Evolutionary conservation across 345 rosid species (phyloP), one percentile per base, ranked within the genome.

Genomic region (Gossypium stocksii): DNA sequence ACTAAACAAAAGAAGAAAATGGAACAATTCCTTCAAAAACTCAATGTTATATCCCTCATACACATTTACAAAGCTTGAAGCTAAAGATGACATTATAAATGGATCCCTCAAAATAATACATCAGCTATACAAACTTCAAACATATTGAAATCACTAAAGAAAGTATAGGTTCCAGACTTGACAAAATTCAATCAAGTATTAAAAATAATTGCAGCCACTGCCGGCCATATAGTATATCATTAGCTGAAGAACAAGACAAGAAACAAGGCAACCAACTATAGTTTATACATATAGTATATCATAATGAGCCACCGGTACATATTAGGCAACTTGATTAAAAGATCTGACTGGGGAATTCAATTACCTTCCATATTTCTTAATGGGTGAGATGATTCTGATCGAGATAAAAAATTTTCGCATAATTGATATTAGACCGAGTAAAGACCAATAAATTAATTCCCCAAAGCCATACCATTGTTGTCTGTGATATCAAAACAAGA

Each of bases 391-490:
- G 97, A 80, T 86, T 87, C 78, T 91, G 94, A 82, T 94, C 93
- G 62, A 95, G 89, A 79, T 86, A 82, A 69, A 95, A 95, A 67
- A 93, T 84, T 61, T 88, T 86, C 53, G 88, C 90, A 80, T 93
- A 93, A 75, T 87, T 90, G 69, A 95, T 84, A 75, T 86, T 93
- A 59, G 94, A 87, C 80, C 87, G 93, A 19, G 92, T 60, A 80
- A 95, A 95, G 38, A 91, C 91, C 97, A 94, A 95, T 77, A 91
- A 76, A 76, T 91, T 91, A 58, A 93, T 81, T 77, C 98, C 99
- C 99, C 99, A 95, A 48, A 95, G 88, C 99, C 99, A 93, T 62
- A 93, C 97, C 96, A 88, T 89, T 91, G 86, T 76, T 23, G 97
- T 93, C 98, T 95, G 88, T 74, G 84, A 65, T 15, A 62, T 34